Base-by-base conservation (phyloP, 2,329 filamentous ascomycete species). In the Colletotrichum chlorophyti region DNA sequence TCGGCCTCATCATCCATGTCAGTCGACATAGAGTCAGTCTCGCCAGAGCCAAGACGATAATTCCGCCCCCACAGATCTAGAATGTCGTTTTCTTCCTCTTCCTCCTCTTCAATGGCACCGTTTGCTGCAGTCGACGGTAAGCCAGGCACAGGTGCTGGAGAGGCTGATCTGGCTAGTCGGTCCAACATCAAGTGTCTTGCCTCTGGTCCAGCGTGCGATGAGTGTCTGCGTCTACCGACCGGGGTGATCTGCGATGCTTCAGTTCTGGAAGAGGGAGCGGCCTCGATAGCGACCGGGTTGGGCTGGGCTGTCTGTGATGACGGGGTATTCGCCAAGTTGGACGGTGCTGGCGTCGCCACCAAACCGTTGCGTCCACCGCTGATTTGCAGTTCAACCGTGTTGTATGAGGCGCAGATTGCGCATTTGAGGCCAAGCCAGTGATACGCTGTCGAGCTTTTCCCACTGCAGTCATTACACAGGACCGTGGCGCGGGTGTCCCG, bases 351-450 rank as follows among this genome's bases (percentile, higher is more conserved):
- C 19, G 40, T 47, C 10, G 6, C 31, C 9, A 46, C 24, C 17
- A 31, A 27, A 11, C 34, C 47, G 9, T 58, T 40, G 35, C 58
- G 35, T 8, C 74, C 69, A 31, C 84, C 83, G 26, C 86, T 74
- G 34, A 89, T 84, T 54, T 84, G 83, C 23, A 89, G 72, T 66
- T 90, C 84, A 14, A 83, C 84, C 0, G 88, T 91, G 66, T 91
- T 91, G 67, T 89, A 91, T 3, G 87, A 90, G 37, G 81, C 77
- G 68, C 88, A 91, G 31, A 89, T 85, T 12, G 82, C 87, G 70
- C 95, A 99, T 73, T 96, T 97, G 41, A 97, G 79, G 0, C 95
- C 95, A 5, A 98, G 79, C 92, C 95, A 99, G 74, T 99, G 95
- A 70, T 96, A 99, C 26, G 85, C 83, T 19, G 95, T 92, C 19